Percentiles rank a stretch among this genome's conserved stretches.
phyloP scores from a whole-genome alignment of 441 rosid species.

The Flueggea neowawraea region DNA sequence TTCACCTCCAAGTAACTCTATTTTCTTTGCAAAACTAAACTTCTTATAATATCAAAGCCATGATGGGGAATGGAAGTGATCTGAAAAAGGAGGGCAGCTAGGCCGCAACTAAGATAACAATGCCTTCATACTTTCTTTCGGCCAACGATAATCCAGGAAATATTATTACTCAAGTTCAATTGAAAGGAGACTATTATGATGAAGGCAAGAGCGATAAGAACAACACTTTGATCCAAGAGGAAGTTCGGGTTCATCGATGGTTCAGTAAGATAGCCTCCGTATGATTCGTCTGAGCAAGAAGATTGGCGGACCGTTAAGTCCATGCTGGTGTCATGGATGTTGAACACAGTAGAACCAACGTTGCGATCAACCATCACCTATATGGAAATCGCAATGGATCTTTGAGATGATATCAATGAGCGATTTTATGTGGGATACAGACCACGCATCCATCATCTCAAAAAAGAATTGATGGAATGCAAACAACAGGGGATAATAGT shows the following conservation, averaged over 20 bases:
- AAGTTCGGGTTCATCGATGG: conserved; percentile 13
- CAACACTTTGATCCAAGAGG: conserved; percentile 4
- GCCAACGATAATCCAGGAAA: background rate
- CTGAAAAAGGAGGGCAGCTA: too few relatives aligned
- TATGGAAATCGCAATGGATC: background rate
- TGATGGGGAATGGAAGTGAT: too few relatives aligned
- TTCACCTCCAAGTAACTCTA: too few relatives aligned
- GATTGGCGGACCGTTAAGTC: conserved; percentile 16
- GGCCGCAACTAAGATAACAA: too few relatives aligned
- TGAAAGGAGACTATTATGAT: conserved; percentile 3
- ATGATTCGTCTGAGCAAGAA: background rate
- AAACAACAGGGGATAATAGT: background rate
- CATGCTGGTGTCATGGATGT: conserved; percentile 9
- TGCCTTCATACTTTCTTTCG: too few relatives aligned
- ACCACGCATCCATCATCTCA: background rate
- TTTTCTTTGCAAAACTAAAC: too few relatives aligned
- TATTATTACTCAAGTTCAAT: background rate
- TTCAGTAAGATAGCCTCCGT: background rate
- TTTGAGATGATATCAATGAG: conserved; percentile 7
- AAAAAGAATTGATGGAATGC: conserved; percentile 1
- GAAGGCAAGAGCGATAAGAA: background rate
- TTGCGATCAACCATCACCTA: conserved; percentile 9
- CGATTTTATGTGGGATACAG: background rate
- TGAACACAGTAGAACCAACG: conserved; percentile 12
- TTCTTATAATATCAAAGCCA: too few relatives aligned